Evolutionary conservation across 257 asterid genomes (phyloP), one percentile per base, ranked within the genome.

Genomic region (Linaria vulgaris): DNA sequence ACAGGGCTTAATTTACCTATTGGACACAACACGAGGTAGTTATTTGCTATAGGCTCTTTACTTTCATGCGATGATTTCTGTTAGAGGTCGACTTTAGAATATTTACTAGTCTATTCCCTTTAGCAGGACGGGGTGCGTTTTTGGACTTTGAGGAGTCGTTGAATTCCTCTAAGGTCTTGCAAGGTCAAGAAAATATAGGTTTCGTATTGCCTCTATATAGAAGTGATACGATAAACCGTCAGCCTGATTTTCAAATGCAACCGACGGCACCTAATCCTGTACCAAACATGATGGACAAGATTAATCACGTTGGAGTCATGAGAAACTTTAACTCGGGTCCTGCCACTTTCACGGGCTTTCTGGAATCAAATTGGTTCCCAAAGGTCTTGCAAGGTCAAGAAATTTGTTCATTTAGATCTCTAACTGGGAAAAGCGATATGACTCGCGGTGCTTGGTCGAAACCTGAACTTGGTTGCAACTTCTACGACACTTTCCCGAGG

Each of bases 371-470:
- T 75, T 81, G 94, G 81, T 87, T 85, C 81, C 95, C 96, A 63
- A 86, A 80, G 97, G 99, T 94, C 97, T 94, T 94, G 97, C 99
- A 94, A 94, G 99, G 99, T 94, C 99, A 94, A 94, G 97, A 94
- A 94, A 87, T 94, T 83, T 87, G 91, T 79, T 83, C 94, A 19
- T 70, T 83, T 76, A 85, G 85, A 74, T 82, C 91, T 46, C 80
- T 89, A 56, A 69, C 85, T 30, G 85, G 90, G 69, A 88, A 83
- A 78, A 72, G 64, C 52, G 87, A 80, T 68, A 56, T 72, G 19
- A 71, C 64, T 62, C 73, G 74, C 31, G 83, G 83, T 61, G 68
- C 78, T 20, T 86, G 90, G 92, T 76, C 84, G n/a, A 86, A 76
- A 61, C 87, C 88, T 25, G 84, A 81, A 69, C 64, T 68, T 16